Evolutionary conservation across 2,329 filamentous ascomycete species (phyloP), one percentile per base, ranked within the genome.

Genomic region (Penicillium verrucosum): DNA sequence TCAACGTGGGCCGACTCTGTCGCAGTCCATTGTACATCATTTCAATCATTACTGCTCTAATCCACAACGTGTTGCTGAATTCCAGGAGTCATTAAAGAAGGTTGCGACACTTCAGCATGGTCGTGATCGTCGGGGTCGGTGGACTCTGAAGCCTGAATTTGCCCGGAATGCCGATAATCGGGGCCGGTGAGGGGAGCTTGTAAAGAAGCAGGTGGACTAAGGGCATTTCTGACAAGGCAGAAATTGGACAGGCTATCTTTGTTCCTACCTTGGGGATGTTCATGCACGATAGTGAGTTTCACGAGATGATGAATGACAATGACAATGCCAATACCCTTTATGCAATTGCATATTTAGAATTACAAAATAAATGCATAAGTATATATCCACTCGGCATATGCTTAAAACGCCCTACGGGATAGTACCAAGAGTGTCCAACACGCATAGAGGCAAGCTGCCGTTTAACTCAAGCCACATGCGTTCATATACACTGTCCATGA

Each of bases 11-110:
- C 82, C 84, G 34, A 90, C 89, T 6, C 86, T 90, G 5, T 92
- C 89, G 41, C 91, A 95, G 76, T 87, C 91, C 80, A 75, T 97
- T 43, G 89, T 96, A 25, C 89, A 96, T 67, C 91, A 96, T 68
- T 97, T 97, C 73, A 90, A 92, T 73, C 84, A 85, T 14, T 89
- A 86, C 67, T 96, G 91, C 69, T 83, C 82, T 23, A 89, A 85
- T 42, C 75, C 81, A 27, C 82, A 85, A 59, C 83, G 89, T 59
- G 88, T 87, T 50, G 83, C 85, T 18, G 88, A 92, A 71, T 97
- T 97, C 71, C 93, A 92, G 75, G 81, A 84, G 65, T 91, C 91
- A 65, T 76, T 97, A 53, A 86, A 89, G 65, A 81, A 81, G 59
- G 88, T 96, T 66, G 93, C 93, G 0, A 83, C 79, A 52, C 74